Evolutionary conservation across 2,329 filamentous ascomycete genomes (phyloP), one percentile per base, ranked within the genome.

Genomic region (Fusarium denticulatum): DNA sequence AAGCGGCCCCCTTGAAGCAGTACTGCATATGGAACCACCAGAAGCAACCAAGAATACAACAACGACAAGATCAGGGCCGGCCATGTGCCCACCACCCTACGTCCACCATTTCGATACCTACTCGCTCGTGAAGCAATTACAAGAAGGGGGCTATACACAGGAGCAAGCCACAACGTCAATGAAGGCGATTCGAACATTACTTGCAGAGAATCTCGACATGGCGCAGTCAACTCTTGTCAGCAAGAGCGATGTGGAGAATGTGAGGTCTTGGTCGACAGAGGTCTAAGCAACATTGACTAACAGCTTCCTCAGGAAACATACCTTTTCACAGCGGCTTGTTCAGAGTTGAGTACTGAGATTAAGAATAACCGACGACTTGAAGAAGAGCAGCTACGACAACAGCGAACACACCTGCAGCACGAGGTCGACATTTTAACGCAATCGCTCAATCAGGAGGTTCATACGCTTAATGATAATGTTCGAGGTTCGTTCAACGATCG

Each of bases 21-120:
- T 90, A 10, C 75, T 85, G 37, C 83, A 85, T 60, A 86, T 87
- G 83, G 76, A 82, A 20, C 82, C 85, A 9, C 83, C 85, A 13
- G 81, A 85, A 50, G 77, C 78, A n/a, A 75, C 76, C 49, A 78
- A 85, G 53, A 43, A 45, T 26, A 60, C 66, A 15, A 65, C 67
- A 12, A 70, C 67, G 30, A 70, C 59, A n/a, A 70, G 67, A 26
- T 87, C 88, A 74, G 88, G 89, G 28, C 92, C 92, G 9, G 91
- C 95, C 80, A 88, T 93, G 79, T 87, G 90, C 53, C 89, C 94
- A 1, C 90, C 93, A 13, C 93, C 92, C 3, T 97, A 97, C 80
- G 91, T 97, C 39, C 96, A 99, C 84, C 95, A 98, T 83, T 99
- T 99, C 82, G 96, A 99, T 83, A 97, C 92, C 30, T 99, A 96